Evolutionary conservation across 768 basidiomycete species (phyloP).

Genomic region (Clavulina sp.): DNA sequence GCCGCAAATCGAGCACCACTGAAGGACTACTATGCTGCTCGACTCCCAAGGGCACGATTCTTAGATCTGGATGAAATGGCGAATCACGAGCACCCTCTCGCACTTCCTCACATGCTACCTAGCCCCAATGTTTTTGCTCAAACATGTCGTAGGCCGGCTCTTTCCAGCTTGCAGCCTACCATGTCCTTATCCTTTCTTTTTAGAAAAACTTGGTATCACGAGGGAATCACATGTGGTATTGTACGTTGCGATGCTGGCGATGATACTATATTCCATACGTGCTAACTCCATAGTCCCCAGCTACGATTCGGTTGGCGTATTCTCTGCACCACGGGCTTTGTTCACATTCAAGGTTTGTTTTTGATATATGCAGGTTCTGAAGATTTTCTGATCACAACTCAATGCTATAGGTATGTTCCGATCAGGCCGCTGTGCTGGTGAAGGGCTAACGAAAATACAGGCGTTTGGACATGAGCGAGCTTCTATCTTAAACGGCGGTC

Average conservation of each 20-base stretch:
- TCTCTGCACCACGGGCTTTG: conserved; percentile 80
- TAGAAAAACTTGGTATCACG: conserved; percentile 55
- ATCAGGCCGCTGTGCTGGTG: too few relatives aligned
- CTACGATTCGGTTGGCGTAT: conserved; percentile 82
- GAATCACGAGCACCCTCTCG: conserved; percentile 45
- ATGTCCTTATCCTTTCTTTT: conserved; percentile 9
- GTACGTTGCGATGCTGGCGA: conserved; percentile 23
- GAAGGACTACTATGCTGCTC: conserved; percentile 42
- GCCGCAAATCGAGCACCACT: conserved; percentile 50
- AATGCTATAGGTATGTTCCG: not conserved
- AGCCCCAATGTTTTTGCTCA: conserved; percentile 46
- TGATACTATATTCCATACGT: not conserved
- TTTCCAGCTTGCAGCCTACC: not conserved
- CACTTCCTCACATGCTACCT: conserved; percentile 93
- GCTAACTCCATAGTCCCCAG: conserved; percentile 21
- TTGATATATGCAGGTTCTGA: not conserved
- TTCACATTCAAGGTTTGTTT: conserved; percentile 67
- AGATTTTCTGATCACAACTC: not conserved
- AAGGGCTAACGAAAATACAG: too few relatives aligned
- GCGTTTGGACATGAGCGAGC: conserved; percentile 76
- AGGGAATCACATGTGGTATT: conserved; percentile 66
- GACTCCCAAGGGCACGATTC: conserved; percentile 55
- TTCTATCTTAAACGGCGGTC: conserved; percentile 82
- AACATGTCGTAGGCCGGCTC: conserved; percentile 49
- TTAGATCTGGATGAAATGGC: conserved; percentile 71